These are phyloP conservation scores for Fusarium multiceps DNA, from an alignment of 2,329 filamentous ascomycete genomes.

Conservation along the genomic window DNA sequence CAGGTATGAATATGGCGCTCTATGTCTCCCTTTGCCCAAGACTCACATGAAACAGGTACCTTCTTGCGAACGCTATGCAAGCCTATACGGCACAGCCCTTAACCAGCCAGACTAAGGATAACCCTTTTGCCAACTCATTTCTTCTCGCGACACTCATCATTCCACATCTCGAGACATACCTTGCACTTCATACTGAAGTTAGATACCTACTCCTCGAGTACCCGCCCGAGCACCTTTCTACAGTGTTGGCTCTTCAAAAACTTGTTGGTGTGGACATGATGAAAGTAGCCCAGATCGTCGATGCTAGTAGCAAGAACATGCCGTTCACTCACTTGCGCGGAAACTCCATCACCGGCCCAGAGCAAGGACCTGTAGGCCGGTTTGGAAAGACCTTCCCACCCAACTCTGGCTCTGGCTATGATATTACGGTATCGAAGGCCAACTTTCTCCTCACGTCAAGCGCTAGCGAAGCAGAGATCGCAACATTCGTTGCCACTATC, in stretches of 20 bases:
- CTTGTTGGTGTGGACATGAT: conserved; percentile 67
- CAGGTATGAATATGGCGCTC: conserved; percentile 55
- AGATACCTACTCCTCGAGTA: conserved; percentile 71
- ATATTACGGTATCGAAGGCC: conserved; percentile 59
- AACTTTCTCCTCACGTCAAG: conserved; percentile 68
- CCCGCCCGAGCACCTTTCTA: conserved; percentile 65
- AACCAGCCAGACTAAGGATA: conserved; percentile 62
- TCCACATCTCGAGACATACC: conserved; percentile 70
- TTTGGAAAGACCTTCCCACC: conserved; percentile 37
- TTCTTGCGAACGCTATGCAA: conserved; percentile 71
- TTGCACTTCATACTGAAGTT: conserved; percentile 63
- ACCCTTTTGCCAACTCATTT: conserved; percentile 65
- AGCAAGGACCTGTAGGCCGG: conserved; percentile 38
- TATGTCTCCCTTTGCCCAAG: neutral
- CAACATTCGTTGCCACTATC: conserved; percentile 64
- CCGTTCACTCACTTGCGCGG: conserved; percentile 57
- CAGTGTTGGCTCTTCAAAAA: conserved; percentile 67
- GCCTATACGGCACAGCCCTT: conserved; percentile 64
- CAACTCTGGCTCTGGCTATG: conserved; percentile 44
- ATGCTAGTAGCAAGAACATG: conserved; percentile 54
- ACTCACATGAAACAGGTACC: conserved; percentile 57
- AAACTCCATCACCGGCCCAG: conserved; percentile 45
- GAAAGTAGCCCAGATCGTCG: conserved; percentile 68
- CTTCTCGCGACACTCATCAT: conserved; percentile 68
- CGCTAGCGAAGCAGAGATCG: conserved; percentile 65